Base-by-base conservation (phyloP, 208 protist species). In the Trypanosoma avium region DNA sequence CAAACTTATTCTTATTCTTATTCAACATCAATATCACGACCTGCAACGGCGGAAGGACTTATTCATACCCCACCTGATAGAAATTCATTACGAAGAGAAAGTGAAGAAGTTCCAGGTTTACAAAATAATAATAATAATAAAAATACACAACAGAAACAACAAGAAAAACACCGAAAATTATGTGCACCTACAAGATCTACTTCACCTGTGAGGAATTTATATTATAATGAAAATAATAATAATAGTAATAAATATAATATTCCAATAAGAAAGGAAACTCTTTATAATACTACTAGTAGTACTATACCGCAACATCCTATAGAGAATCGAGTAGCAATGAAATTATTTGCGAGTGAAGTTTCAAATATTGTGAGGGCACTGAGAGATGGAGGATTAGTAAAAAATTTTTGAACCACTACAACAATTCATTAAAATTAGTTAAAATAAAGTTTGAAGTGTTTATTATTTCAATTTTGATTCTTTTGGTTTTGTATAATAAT, bases 61-160 rank as follows among this genome's bases (percentile, higher is more conserved):
- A 72, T 72, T 47, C 58, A 45, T 38, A 66, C 66, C n/a, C n/a
- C n/a, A 38, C 66, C 66, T 17, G 42, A 52, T n/a, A 45, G 40
- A n/a, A 32, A 19, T 4, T 4, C 33, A 19, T 61, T 45, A 21
- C 47, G 8, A 50, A 42, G 12, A 15, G 35, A 26, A 30, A 59
- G 61, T 30, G 61, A 36, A 9, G 35, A 35, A 49, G 19, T 29
- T 2, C 19, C 27, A 29, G 15, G 4, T 22, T 1, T 21, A 17
- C 36, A 17, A 42, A 3, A n/a, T 27, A 10, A 12, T 13, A 27
- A 15, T 10, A 17, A n/a, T n/a, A n/a, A n/a, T n/a, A n/a, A n/a
- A n/a, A n/a, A n/a, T n/a, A n/a, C n/a, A n/a, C n/a, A n/a, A n/a
- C n/a, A n/a, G n/a, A n/a, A n/a, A n/a, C n/a, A n/a, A n/a, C n/a